Evolutionary conservation across 805 yeast species (phyloP), one percentile per base, ranked within the genome.

Genomic region (Wickerhamiella domercqiae): DNA sequence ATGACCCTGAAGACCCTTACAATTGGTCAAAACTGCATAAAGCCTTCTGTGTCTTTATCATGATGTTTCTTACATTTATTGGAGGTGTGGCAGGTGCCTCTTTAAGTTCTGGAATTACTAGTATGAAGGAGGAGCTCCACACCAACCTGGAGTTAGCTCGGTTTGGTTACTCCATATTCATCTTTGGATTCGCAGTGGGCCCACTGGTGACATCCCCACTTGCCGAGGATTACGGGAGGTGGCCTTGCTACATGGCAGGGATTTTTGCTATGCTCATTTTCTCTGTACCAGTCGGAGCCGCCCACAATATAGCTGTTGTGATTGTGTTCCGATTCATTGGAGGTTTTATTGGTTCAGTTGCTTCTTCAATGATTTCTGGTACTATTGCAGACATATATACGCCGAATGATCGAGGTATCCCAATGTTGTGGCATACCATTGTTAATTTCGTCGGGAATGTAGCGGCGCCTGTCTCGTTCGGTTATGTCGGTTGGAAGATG

Each of bases 21-120:
- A 84, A 83, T 56, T 83, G 95, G 95, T 60, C 69, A 17, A 39
- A 61, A 21, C 47, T 47, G 44, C 39, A 55, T 17, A 50, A 48
- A 45, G 55, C 61, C 52, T 36, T 41, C n/a, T 52, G 76, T 53
- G 83, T 95, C 0, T 55, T 79, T 25, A 46, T 74, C 6, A 62
- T 80, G 25, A 74, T 94, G 2, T 45, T 71, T 25, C 64, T 79
- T 40, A 94, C 84, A 36, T 76, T 86, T 40, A 70, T 82, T 48
- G 94, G 86, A 16, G 95, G 95, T 1, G 83, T 79, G 55, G 95
- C 94, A 31, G 80, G 94, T 4, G 78, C 94, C 1, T 77, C 86
- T 54, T 76, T 82, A 48, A 76, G 94, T 20, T 93, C 93, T 48
- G 87, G 93, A 30, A 60, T 84, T 35, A 69, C 66, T n/a, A 64